Base-by-base conservation (phyloP, 257 asterid genomes). In the Lavandula angustifolia region DNA sequence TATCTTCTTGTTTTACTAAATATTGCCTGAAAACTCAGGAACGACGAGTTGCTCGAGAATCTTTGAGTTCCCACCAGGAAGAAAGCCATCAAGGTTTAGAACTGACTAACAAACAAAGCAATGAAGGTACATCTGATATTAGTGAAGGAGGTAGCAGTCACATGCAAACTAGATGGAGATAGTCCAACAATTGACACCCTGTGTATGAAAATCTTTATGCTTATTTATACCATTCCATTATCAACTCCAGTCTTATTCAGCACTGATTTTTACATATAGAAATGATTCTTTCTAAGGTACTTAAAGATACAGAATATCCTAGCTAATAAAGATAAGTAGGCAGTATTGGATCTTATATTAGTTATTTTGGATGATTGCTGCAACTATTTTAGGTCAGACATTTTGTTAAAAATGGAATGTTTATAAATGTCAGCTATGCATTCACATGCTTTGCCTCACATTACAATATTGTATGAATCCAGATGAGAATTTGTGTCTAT, bases 41-140 rank as follows among this genome's bases (percentile, higher is more conserved):
- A 47, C 82, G 84, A 40, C 77, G 78, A 68, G 41, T 83, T 68
- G 94, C 73, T 61, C 80, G 71, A 66, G 91, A 78, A 74, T 47
- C 94, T 32, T 72, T 89, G 48, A 64, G 75, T 68, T 81, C 86
- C 49, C 76, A 32, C 66, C 82, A 49, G 72, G 82, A 82, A 54
- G 78, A 75, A 62, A 71, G 62, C 18, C 65, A 49, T 65, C 65
- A 63, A 9, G 80, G 81, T 17, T 79, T 76, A 47, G 76, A 77
- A 62, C 18, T 67, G 66, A 79, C 47, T 14, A 67, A 65, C 34
- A 82, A 80, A 73, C 87, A 63, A 63, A 53, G 48, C 50, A 65
- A 69, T 31, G 82, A 83, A 71, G 84, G 79, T 53, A 76, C 69
- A 37, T 77, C 84, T 69, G 80, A 76, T 71, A 64, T 75, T 22